Evolutionary conservation across 306 rosid species (phyloP), one percentile per base, ranked within the genome.

Genomic region (Heteromeles arbutifolia): DNA sequence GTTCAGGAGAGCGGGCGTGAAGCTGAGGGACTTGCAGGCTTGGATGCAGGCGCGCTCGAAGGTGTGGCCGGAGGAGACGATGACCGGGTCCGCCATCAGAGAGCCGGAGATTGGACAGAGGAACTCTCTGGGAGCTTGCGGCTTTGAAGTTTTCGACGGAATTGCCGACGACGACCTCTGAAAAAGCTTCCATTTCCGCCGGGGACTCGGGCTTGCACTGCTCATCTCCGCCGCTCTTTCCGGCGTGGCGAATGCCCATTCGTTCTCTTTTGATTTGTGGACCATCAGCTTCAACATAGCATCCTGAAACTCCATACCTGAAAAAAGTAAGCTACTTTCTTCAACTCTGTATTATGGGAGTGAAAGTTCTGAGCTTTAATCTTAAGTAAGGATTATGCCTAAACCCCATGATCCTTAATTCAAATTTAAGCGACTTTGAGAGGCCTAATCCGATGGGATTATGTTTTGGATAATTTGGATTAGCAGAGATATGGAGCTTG

Each of bases 51-150:
- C 71, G 0, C 92, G 80, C 34, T 96, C 98, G 80, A 90, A 92
- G 73, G 98, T 89, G 77, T 96, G 97, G 37, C 99, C 99, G 0
- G 99, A 92, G 48, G 98, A 78, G 78, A 92, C 90, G 41, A 96
- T 96, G 3, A 96, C 96, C 1, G 99, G 99, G 79, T 96, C 97
- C 11, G 85, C 88, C 97, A 96, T 96, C 54, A 96, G 81, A 54
- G 86, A 77, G 18, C 90, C 86, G 2, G 92, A 72, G 65, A 95
- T 82, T 52, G 98, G 97, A 53, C 99, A 95, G 25, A 95, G 75
- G 68, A 95, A 92, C 74, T 95, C 99, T 48, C 72, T 87, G 1
- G 99, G 97, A 1, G 88, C 41, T 85, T 67, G 66, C 54, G 62
- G 71, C 19, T 74, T 83, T 21, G 53, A 32, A 15, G 79, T 84